phyloP scores from a whole-genome alignment of 148 eudicot species.

The Fagopyrum homotropicum region DNA sequence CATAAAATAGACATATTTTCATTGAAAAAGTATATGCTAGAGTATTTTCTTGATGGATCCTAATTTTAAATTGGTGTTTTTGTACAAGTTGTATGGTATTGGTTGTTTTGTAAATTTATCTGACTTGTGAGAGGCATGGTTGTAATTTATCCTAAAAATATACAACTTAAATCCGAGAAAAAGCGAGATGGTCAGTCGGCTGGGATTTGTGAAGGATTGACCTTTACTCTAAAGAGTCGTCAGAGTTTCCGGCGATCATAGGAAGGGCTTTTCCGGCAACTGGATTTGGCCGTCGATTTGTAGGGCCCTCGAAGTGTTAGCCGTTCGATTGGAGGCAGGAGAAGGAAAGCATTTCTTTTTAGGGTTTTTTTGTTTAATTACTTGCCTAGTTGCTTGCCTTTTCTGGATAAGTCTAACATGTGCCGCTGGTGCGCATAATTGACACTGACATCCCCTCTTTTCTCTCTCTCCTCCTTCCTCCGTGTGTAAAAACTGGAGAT shows the following conservation, averaged over 20 bases:
- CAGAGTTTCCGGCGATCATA: neutral
- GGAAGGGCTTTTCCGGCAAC: neutral
- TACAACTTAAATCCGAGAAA: neutral
- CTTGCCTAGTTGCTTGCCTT: neutral
- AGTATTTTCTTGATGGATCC: too few relatives aligned
- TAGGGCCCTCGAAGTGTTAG: neutral
- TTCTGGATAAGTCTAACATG: conserved; percentile 12
- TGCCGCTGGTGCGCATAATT: conserved; percentile 9
- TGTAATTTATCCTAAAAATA: neutral
- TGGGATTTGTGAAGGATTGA: neutral
- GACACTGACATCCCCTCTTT: conserved; percentile 2
- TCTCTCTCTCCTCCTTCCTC: neutral
- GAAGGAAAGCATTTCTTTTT: conserved; percentile 13
- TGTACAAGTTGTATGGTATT: neutral
- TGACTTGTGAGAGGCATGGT: neutral
- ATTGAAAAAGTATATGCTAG: too few relatives aligned
- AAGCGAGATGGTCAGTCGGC: neutral
- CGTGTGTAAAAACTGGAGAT: conserved; percentile 5
- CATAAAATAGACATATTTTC: too few relatives aligned
- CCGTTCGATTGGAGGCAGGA: conserved; percentile 8
- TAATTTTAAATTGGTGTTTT: neutral
- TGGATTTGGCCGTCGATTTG: neutral
- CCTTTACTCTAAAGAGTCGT: conserved; percentile 1
- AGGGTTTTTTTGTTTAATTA: neutral
- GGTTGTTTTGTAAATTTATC: neutral